phyloP scores from a whole-genome alignment of 768 basidiomycete genomes.

The Dendrothele bispora region DNA sequence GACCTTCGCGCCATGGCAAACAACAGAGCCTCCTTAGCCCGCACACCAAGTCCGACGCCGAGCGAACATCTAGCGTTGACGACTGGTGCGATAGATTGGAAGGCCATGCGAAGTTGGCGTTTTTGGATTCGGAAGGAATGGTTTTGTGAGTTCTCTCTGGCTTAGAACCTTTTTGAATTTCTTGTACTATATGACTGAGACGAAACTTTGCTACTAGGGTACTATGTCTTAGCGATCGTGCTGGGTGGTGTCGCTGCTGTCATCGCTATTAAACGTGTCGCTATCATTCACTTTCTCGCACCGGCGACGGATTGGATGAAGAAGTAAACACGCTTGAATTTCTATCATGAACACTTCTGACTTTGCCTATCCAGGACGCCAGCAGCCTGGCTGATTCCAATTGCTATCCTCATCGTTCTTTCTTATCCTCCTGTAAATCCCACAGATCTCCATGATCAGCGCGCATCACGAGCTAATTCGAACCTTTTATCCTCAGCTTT shows the following conservation, averaged over 20 bases:
- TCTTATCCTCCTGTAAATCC: conserved; percentile 55
- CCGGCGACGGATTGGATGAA: conserved; percentile 48
- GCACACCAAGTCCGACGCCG: conserved; percentile 66
- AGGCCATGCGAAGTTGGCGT: conserved; percentile 34
- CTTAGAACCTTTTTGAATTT: neutral
- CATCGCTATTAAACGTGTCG: conserved; percentile 40
- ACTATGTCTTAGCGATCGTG: conserved; percentile 31
- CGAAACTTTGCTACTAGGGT: conserved; percentile 7
- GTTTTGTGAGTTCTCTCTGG: conserved; percentile 21
- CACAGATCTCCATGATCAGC: neutral
- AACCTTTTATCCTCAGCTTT: conserved; percentile 40
- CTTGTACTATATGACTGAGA: too few species aligned
- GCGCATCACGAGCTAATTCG: neutral
- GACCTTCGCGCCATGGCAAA: too few species aligned
- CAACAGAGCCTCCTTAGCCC: too few species aligned
- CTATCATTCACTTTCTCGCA: conserved; percentile 48
- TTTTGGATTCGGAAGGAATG: conserved; percentile 29
- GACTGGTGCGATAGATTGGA: conserved; percentile 45
- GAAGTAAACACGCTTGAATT: conserved; percentile 31
- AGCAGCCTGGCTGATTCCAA: conserved; percentile 58
- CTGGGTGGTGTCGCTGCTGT: conserved; percentile 35
- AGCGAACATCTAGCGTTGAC: conserved; percentile 51
- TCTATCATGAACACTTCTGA: too few species aligned
- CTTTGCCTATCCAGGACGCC: conserved; percentile 23
- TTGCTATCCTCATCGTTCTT: conserved; percentile 55